These are phyloP conservation scores for Globisporangium cystogenes DNA, from an alignment of 352 stramenopile genomes.

Conservation along the genomic window DNA sequence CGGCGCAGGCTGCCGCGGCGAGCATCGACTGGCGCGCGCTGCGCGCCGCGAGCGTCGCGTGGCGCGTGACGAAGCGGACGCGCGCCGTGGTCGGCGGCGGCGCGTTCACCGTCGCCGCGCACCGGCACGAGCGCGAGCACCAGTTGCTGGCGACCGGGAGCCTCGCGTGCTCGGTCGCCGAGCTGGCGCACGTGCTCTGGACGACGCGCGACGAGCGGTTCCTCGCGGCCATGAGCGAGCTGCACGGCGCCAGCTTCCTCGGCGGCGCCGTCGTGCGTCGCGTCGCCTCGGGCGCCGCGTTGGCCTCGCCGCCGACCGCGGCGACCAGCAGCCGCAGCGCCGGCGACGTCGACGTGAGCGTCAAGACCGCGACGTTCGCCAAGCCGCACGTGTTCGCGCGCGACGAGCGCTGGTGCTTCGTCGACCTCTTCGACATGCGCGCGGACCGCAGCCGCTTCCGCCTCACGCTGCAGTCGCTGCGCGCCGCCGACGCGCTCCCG, in stretches of 20 bases:
- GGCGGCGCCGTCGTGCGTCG: constrained; percentile 18
- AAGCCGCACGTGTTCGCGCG: constrained; percentile 17
- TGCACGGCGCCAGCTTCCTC: constrained; percentile 27
- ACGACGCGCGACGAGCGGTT: constrained; percentile 11
- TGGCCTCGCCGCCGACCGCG: background rate
- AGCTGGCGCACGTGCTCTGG: constrained; percentile 25
- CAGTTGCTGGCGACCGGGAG: constrained; percentile 11
- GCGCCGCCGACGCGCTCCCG: constrained; percentile 13
- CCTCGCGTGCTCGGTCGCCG: constrained; percentile 26
- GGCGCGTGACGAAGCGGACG: constrained; percentile 4
- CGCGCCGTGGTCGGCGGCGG: constrained; percentile 4
- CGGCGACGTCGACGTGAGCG: constrained; percentile 9
- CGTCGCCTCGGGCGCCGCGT: background rate
- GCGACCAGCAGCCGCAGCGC: background rate
- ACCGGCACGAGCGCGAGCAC: constrained; percentile 11
- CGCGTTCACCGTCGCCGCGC: constrained; percentile 11
- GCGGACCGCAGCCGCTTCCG: constrained; percentile 11
- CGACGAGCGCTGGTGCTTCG: constrained; percentile 28
- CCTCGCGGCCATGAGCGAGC: constrained; percentile 20
- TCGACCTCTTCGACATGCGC: constrained; percentile 18
- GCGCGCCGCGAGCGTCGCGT: constrained; percentile 3
- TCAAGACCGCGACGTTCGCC: constrained; percentile 31
- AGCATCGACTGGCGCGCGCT: constrained; percentile 8
- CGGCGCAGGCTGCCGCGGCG: background rate
- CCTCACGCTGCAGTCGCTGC: constrained; percentile 26